phyloP scores from a whole-genome alignment of 495 filamentous ascomycete species.

The Podospora sp. region DNA sequence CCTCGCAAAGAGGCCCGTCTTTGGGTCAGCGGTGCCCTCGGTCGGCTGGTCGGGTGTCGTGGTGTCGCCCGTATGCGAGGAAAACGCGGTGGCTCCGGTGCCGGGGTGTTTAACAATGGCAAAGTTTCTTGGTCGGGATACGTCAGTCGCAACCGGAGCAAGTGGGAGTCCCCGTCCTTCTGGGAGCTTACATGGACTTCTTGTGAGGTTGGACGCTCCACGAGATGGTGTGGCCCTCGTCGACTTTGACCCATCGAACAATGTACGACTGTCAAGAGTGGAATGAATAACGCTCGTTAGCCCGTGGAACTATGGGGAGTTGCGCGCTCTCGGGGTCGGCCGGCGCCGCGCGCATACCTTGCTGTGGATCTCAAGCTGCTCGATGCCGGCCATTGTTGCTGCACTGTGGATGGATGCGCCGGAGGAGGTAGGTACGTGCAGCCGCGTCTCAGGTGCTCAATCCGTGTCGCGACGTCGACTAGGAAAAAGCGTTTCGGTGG shows the following conservation, averaged over 20 bases:
- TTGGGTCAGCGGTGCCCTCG: slow-evolving; percentile 46
- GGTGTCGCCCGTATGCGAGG: slow-evolving; percentile 51
- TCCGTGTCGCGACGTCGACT: slow-evolving; percentile 5
- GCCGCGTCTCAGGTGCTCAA: background rate
- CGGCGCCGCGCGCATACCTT: slow-evolving; percentile 62
- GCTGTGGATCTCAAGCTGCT: slow-evolving; percentile 96
- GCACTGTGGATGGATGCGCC: slow-evolving; percentile 3
- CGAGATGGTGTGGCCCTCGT: slow-evolving; percentile 86
- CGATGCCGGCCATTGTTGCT: slow-evolving; percentile 83
- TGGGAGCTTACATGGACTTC: slow-evolving; percentile 71
- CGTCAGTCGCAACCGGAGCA: background rate
- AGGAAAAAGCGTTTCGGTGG: slow-evolving; percentile 5
- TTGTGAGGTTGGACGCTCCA: slow-evolving; percentile 98
- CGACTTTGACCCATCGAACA: slow-evolving; percentile 93
- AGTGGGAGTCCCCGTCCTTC: background rate
- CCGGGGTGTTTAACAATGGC: slow-evolving; percentile 96
- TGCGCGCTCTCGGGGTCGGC: background rate
- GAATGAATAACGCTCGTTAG: background rate
- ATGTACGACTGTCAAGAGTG: slow-evolving; percentile 91
- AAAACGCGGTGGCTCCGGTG: slow-evolving; percentile 58
- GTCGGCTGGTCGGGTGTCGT: slow-evolving; percentile 46
- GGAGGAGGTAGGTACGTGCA: slow-evolving; percentile 2
- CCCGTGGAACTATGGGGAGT: slow-evolving; percentile 14
- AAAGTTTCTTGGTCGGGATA: slow-evolving; percentile 65
- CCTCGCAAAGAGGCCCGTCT: slow-evolving; percentile 43